Evolutionary conservation across 176 grass and related monocot species (phyloP), one percentile per base, ranked within the genome.

Genomic region (Rhynchospora breviuscula): DNA sequence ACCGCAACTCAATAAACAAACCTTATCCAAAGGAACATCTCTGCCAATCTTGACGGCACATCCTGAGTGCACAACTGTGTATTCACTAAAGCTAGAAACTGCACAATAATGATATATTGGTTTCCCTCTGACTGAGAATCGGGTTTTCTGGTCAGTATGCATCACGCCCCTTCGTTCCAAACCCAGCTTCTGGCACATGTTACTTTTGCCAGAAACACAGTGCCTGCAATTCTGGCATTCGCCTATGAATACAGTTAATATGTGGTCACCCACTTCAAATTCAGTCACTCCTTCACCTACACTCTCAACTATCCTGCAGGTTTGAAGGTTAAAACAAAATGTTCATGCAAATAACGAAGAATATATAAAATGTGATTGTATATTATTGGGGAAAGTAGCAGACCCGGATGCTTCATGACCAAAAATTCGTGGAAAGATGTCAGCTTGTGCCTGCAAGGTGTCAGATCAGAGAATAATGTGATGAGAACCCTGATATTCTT

Each of bases 81-180:
- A 98, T 81, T 98, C 95, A n/a, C 92, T 94, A 76, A 94, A 98
- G 88, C 95, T 98, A 19, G 95, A 98, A 26, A 98, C 95, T 12
- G 95, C 92, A 57, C 90, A 94, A 48, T 98, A 98, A 71, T 98
- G 90, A 65, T 90, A 98, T 57, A 83, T 84, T 2, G 92, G 87
- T 68, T 84, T 86, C 67, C 95, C 92, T 59, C 89, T 87, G 63
- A 91, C 65, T 0, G 86, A 86, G 79, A 98, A 98, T 40, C 95
- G 90, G 69, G 95, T 98, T 81, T 49, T 94, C 81, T 94, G 90
- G 72, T 98, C 95, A 12, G 66, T 91, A 87, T 98, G 95, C 90
- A 98, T 98, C 72, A 98, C 87, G 8, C 92, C 95, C 59, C 47
- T 98, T 80, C 92, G 92, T 79, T 94, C 95, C 87, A 98, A 58